Conservation (phyloP, 495 filamentous ascomycete genomes). For the Penicillium cosmopolitanum region DNA sequence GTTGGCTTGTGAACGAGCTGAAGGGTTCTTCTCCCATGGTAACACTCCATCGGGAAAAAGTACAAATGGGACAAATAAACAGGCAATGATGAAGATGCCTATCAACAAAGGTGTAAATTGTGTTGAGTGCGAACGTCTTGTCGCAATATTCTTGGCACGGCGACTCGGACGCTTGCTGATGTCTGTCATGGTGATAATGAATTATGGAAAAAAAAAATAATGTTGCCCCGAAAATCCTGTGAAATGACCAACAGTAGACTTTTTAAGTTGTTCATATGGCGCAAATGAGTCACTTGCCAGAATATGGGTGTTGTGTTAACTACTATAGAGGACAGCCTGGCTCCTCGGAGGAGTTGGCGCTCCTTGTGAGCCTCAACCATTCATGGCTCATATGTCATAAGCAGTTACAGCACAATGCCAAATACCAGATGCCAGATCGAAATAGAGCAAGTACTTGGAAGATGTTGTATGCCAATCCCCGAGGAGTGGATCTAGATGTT, state of each 20-base stretch:
- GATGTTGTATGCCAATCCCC: too few species aligned
- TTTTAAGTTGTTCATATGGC: background rate
- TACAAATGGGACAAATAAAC: background rate
- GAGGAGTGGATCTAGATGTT: too few species aligned
- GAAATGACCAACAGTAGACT: background rate
- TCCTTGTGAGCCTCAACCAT: too few species aligned
- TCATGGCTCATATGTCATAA: too few species aligned
- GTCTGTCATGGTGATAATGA: background rate
- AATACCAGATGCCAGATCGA: too few species aligned
- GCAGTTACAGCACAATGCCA: too few species aligned
- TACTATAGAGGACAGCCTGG: background rate
- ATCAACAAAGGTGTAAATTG: background rate
- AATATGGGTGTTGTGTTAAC: background rate
- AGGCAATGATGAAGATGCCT: background rate
- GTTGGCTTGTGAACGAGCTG: background rate
- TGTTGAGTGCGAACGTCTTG: background rate
- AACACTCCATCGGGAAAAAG: background rate
- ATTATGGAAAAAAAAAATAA: too few species aligned
- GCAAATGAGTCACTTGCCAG: background rate
- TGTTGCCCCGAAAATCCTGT: background rate
- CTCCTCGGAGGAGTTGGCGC: background rate
- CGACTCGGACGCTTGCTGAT: background rate
- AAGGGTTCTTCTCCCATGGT: background rate
- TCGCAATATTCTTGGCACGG: background rate
- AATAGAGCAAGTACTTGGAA: too few species aligned